A percentile compares a stretch with the other conserved stretches of the same genome.
phyloP scores from a whole-genome alignment of 2,329 filamentous ascomycete genomes.

The Coniochaeta sp. region DNA sequence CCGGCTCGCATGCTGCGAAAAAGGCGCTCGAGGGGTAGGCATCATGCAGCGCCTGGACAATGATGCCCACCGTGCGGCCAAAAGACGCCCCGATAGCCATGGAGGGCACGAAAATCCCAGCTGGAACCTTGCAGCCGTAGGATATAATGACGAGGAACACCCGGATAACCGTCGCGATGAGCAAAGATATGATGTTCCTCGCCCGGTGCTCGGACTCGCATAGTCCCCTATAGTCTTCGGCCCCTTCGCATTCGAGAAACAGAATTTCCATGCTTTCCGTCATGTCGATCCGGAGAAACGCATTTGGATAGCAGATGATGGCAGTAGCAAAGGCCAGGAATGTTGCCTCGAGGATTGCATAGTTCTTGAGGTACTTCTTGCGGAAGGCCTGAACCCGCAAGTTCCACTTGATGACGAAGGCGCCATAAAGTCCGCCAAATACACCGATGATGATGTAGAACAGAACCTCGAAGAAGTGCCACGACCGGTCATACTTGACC shows the following conservation, averaged over 20 bases:
- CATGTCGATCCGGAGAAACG: conserved; percentile 95
- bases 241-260: conserved; percentile 87
- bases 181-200: conserved; percentile 70
- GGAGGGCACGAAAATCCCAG: conserved; percentile 94
- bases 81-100: conserved; percentile 97
- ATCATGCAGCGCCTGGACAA: conserved; percentile 85
- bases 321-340: conserved; percentile 77
- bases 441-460: conserved; percentile 90
- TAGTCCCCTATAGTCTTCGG: conserved; percentile 80
- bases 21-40: conserved; percentile 75
- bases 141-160: conserved; percentile 86
- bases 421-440: conserved; percentile 91
- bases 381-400: conserved; percentile 83
- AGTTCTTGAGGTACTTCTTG: conserved; percentile 81
- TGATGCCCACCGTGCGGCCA: conserved; percentile 86
- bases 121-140: conserved; percentile 95
- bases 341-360: conserved; percentile 81
- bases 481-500: conserved; percentile 87
- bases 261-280: conserved; percentile 99
- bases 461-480: conserved; percentile 94
- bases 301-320: conserved; percentile 93
- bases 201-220: conserved; percentile 74
- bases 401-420: conserved; percentile 98
- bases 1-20: conserved; percentile 82
- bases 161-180: conserved; percentile 73